Conservation (phyloP, 1,139 yeast species). For the Saccharomyces hybrid region DNA sequence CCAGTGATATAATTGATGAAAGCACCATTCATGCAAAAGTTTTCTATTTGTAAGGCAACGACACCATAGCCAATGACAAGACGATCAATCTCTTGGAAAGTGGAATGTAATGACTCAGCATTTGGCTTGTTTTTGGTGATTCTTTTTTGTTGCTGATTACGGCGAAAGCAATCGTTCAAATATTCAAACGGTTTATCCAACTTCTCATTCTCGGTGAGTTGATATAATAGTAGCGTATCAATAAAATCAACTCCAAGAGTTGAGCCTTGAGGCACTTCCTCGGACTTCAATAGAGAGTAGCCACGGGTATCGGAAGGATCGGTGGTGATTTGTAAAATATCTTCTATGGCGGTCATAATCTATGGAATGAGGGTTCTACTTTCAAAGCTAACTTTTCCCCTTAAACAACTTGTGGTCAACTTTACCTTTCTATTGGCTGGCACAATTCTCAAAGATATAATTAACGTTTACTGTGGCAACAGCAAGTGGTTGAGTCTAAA, state of each 20-base stretch:
- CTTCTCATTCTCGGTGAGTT: constrained; percentile 28
- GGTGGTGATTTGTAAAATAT: constrained; percentile 24
- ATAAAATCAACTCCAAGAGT: constrained; percentile 16
- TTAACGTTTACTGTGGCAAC: not conserved
- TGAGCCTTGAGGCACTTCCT: constrained; percentile 7
- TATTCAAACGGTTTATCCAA: constrained; percentile 23
- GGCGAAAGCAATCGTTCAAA: constrained; percentile 25
- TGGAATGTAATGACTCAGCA: constrained; percentile 33
- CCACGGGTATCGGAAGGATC: constrained; percentile 16
- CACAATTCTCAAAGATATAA: not conserved
- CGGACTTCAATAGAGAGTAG: constrained; percentile 16
- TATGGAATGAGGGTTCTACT: not conserved
- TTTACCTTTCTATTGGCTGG: not conserved
- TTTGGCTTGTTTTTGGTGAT: constrained; percentile 15
- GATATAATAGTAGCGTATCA: constrained; percentile 27
- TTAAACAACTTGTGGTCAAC: not conserved
- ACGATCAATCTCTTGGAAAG: constrained; percentile 46
- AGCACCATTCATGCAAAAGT: constrained; percentile 26
- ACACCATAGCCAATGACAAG: constrained; percentile 60
- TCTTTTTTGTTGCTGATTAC: constrained; percentile 26
- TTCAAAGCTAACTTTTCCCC: not conserved
- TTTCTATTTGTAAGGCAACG: constrained; percentile 53
- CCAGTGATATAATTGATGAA: constrained; percentile 26
- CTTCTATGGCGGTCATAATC: constrained; percentile 23
- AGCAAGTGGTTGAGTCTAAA: not conserved